phyloP scores from a whole-genome alignment of 2,329 filamentous ascomycete species.

The Diaporthe sp. region DNA sequence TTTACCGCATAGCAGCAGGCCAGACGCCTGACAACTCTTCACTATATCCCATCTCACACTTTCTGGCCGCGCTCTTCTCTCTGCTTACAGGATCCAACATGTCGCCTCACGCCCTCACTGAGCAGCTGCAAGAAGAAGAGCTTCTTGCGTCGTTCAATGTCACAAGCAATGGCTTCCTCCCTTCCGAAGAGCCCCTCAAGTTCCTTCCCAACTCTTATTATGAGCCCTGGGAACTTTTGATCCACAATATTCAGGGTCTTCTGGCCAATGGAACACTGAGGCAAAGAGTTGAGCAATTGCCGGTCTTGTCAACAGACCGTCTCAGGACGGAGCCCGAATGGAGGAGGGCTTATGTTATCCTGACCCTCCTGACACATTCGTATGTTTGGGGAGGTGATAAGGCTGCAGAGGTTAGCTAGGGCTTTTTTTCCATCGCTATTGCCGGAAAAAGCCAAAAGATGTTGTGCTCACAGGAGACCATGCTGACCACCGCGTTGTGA shows the following conservation, averaged over 20 bases:
- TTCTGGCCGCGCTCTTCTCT: background rate
- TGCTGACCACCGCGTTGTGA: slow-evolving; percentile 41
- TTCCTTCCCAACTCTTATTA: slow-evolving; percentile 80
- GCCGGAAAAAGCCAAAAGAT: background rate
- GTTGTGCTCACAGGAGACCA: background rate
- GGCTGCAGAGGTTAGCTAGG: slow-evolving; percentile 74
- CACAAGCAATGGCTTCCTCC: slow-evolving; percentile 80
- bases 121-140: slow-evolving; percentile 43
- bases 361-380: slow-evolving; percentile 85
- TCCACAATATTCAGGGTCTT: slow-evolving; percentile 76
- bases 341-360: slow-evolving; percentile 83
- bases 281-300: slow-evolving; percentile 73
- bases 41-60: background rate
- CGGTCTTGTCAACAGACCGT: slow-evolving; percentile 75
- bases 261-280: slow-evolving; percentile 76
- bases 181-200: slow-evolving; percentile 76
- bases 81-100: slow-evolving; percentile 46
- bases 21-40: background rate
- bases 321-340: slow-evolving; percentile 79
- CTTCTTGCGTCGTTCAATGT: slow-evolving; percentile 54
- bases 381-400: slow-evolving; percentile 91
- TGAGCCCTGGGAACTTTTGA: slow-evolving; percentile 81
- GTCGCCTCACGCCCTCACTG: slow-evolving; percentile 59
- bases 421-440: background rate
- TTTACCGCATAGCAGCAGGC: background rate